Percentiles rank a stretch among this genome's conserved stretches.
Evolutionary conservation across 2,329 filamentous ascomycete species (phyloP).

Genomic region (Fusarium tjaetaba): DNA sequence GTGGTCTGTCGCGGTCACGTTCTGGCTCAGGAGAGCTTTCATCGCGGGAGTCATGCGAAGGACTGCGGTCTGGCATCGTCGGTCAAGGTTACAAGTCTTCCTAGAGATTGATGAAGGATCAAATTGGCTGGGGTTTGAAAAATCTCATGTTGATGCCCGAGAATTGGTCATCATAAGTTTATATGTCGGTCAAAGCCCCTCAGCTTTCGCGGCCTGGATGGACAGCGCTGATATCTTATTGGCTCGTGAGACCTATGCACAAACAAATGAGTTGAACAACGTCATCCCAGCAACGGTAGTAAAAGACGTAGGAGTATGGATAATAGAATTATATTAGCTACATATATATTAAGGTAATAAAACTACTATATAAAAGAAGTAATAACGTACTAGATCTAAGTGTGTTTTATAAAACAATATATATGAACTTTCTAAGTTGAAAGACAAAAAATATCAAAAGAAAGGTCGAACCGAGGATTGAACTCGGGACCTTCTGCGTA

Average conservation of each 20-base stretch:
- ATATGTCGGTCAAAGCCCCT: slow-evolving; percentile 37
- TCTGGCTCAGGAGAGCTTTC: slow-evolving; percentile 36
- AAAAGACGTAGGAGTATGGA: too few species aligned
- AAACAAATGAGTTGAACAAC: slow-evolving; percentile 33
- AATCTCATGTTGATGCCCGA: slow-evolving; percentile 26
- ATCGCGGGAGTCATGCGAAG: slow-evolving; percentile 38
- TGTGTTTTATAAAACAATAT: neutral
- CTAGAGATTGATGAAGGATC: neutral
- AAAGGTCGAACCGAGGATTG: slow-evolving; percentile 3
- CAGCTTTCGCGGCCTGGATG: slow-evolving; percentile 30
- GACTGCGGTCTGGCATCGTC: slow-evolving; percentile 38
- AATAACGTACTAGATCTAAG: too few species aligned
- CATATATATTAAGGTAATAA: too few species aligned
- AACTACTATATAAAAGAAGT: neutral
- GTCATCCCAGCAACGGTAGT: slow-evolving; percentile 17
- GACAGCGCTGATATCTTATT: slow-evolving; percentile 33
- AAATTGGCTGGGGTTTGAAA: neutral
- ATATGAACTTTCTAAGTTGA: neutral
- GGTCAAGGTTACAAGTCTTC: slow-evolving; percentile 14
- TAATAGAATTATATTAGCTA: too few species aligned
- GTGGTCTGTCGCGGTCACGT: slow-evolving; percentile 20
- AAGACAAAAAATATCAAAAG: rapidly evolving
- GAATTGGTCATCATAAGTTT: slow-evolving; percentile 18
- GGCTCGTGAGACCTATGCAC: slow-evolving; percentile 15
- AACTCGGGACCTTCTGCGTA: neutral